Evolutionary conservation across 345 rosid genomes (phyloP).

Genomic region (Mercurialis annua): DNA sequence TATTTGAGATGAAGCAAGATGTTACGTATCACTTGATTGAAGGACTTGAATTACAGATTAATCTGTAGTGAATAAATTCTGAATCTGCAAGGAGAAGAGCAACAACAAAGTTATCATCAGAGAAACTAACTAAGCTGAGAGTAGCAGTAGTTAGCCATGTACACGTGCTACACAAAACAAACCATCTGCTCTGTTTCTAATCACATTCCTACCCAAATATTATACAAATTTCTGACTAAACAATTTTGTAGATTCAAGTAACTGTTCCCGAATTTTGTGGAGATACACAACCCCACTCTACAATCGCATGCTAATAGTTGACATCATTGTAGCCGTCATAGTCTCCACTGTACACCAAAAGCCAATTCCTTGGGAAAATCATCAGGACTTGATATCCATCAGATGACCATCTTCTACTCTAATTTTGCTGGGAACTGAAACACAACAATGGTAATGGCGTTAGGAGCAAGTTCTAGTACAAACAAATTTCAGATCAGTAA

Average conservation of each 20-base stretch:
- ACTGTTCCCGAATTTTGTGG: constrained; percentile 9
- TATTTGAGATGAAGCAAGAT: constrained; percentile 22
- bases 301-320: constrained; percentile 5
- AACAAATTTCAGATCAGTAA: no score
- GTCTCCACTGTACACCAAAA: constrained; percentile 32
- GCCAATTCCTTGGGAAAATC: constrained; percentile 21
- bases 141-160: constrained; percentile 46
- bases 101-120: constrained; percentile 11
- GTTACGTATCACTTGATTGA: constrained; percentile 17
- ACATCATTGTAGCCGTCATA: background rate
- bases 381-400: constrained; percentile 13
- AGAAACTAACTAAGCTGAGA: constrained; percentile 25
- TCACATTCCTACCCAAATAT: constrained; percentile 32
- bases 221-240: constrained; percentile 36
- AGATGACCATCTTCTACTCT: constrained; percentile 32
- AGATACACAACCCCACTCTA: constrained; percentile 20
- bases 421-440: constrained; percentile 27
- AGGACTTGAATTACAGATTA: constrained; percentile 39
- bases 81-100: constrained; percentile 30
- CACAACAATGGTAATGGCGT: background rate
- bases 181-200: constrained; percentile 30
- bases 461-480: background rate
- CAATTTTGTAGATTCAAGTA: constrained; percentile 15
- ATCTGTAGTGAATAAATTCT: constrained; percentile 39
- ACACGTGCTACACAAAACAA: constrained; percentile 33